Evolutionary conservation across 2,329 filamentous ascomycete genomes (phyloP).

Genomic region (Fusarium pseudocircinatum): DNA sequence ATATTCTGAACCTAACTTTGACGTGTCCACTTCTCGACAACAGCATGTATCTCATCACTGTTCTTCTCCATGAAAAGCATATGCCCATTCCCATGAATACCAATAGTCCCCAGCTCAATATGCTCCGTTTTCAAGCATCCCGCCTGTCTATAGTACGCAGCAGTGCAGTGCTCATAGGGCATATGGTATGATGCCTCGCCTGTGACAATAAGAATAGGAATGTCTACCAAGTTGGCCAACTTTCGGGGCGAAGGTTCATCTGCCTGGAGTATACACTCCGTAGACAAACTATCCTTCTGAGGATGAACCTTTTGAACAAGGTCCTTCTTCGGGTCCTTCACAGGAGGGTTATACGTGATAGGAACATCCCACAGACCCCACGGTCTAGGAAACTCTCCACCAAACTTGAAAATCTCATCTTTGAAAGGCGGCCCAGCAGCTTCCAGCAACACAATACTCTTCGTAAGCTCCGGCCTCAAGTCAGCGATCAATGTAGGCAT

Average conservation of each 20-base stretch:
- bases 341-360: conserved; percentile 57
- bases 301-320: conserved; percentile 22
- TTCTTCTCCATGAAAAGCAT: conserved; percentile 43
- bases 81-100: conserved; percentile 37
- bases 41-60: conserved; percentile 28
- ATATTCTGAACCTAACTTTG: neutral
- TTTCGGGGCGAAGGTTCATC: conserved; percentile 16
- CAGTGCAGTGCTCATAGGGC: conserved; percentile 37
- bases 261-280: conserved; percentile 31
- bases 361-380: conserved; percentile 62
- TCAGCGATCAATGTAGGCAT: conserved; percentile 46
- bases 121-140: conserved; percentile 33
- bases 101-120: conserved; percentile 30
- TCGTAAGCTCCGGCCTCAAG: conserved; percentile 51
- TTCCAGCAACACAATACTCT: conserved; percentile 56
- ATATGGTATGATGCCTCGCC: conserved; percentile 33
- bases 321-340: conserved; percentile 18
- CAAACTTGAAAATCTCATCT: conserved; percentile 53
- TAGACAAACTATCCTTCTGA: conserved; percentile 3
- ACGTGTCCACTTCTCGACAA: conserved; percentile 28
- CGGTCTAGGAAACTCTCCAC: conserved; percentile 45
- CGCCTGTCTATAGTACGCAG: conserved; percentile 32
- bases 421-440: conserved; percentile 59
- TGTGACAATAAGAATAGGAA: conserved; percentile 35
- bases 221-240: conserved; percentile 49